Evolutionary conservation across 805 yeast genomes (phyloP).

Genomic region (Middelhovenomyces tepae): DNA sequence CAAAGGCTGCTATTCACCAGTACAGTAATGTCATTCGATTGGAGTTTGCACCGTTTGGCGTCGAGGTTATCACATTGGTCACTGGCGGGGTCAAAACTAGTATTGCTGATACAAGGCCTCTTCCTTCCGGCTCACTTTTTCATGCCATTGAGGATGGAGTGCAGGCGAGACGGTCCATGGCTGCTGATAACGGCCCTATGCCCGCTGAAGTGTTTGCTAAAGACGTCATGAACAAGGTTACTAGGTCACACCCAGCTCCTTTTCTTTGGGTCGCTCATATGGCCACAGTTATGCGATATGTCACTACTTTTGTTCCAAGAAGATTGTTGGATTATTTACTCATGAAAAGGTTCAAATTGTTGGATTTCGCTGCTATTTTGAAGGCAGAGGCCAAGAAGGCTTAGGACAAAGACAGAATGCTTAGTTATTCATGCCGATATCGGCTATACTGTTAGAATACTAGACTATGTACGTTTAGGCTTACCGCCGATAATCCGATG

Average conservation of each 20-base stretch:
- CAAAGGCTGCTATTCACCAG: slow-evolving; percentile 71
- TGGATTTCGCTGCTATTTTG: neutral
- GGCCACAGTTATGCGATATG: too few relatives aligned
- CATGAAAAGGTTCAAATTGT: slow-evolving; percentile 4
- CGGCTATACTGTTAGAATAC: neutral
- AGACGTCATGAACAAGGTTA: too few relatives aligned
- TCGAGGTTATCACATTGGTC: slow-evolving; percentile 55
- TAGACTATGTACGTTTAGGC: too few relatives aligned
- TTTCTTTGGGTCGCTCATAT: too few relatives aligned
- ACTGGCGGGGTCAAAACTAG: slow-evolving; percentile 73
- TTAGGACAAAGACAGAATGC: too few relatives aligned
- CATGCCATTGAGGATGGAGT: slow-evolving; percentile 43
- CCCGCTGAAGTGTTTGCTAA: slow-evolving; percentile 48
- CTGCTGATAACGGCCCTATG: slow-evolving; percentile 51
- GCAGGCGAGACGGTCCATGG: slow-evolving; percentile 51
- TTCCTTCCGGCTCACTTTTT: slow-evolving; percentile 44
- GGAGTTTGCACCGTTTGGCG: slow-evolving; percentile 66
- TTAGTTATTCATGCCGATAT: too few relatives aligned
- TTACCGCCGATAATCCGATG: too few relatives aligned
- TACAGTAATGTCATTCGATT: slow-evolving; percentile 54
- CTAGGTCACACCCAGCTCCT: too few relatives aligned
- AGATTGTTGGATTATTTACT: slow-evolving; percentile 3
- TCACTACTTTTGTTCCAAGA: too few relatives aligned
- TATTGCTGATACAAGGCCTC: slow-evolving; percentile 55
- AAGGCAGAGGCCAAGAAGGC: too few relatives aligned